A percentile compares a stretch with the other conserved stretches of the same genome.
Conservation (phyloP, 371 early-diverging fungal species). For the Umbelopsis sp. region DNA sequence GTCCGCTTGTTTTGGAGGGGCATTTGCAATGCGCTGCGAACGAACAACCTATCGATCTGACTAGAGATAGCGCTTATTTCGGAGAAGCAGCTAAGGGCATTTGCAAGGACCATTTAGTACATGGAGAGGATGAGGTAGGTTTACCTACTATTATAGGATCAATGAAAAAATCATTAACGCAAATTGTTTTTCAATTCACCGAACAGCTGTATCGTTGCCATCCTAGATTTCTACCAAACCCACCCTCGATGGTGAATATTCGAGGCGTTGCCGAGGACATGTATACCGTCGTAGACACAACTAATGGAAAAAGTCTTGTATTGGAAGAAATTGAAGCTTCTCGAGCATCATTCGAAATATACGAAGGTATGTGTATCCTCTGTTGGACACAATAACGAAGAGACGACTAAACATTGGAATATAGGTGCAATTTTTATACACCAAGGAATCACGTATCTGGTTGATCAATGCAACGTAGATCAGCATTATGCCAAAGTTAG, state of each 20-base stretch:
- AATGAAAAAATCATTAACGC: too few species aligned
- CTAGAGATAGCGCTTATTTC: constrained; percentile 47
- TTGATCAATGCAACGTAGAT: constrained; percentile 59
- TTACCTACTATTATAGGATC: not conserved
- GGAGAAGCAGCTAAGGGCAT: constrained; percentile 25
- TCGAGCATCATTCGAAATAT: constrained; percentile 61
- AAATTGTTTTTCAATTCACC: not conserved
- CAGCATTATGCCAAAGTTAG: constrained; percentile 51
- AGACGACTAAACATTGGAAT: not conserved
- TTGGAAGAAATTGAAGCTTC: constrained; percentile 62
- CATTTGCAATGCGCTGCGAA: constrained; percentile 73
- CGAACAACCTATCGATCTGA: constrained; percentile 45
- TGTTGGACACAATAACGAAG: not conserved
- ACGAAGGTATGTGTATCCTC: constrained; percentile 43
- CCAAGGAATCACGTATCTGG: constrained; percentile 58
- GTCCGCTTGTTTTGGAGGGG: constrained; percentile 47
- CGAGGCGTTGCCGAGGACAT: constrained; percentile 50
- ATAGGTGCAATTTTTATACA: constrained; percentile 62
- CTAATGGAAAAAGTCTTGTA: constrained; percentile 35
- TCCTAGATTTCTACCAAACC: constrained; percentile 48
- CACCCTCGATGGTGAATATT: constrained; percentile 49
- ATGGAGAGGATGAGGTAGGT: constrained; percentile 32
- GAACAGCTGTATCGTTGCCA: constrained; percentile 49
- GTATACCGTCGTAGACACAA: constrained; percentile 59
- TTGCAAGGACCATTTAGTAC: constrained; percentile 35